phyloP scores from a whole-genome alignment of 768 basidiomycete species.

The Trametes villosa region DNA sequence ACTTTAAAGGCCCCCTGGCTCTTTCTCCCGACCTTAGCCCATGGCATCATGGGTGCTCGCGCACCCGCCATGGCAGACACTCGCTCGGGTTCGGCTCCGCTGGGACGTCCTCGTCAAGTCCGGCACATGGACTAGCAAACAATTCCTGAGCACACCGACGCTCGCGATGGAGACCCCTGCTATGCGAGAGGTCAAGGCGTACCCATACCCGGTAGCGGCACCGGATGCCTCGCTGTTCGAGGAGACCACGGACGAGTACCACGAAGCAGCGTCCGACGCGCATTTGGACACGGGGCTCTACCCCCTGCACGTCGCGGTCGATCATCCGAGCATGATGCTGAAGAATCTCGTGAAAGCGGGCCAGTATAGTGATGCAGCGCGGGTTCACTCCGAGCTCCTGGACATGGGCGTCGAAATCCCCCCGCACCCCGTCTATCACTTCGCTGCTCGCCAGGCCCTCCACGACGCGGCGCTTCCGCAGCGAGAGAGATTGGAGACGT shows the following conservation, averaged over 20 bases:
- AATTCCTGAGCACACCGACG: conserved; percentile 29
- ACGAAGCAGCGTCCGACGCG: conserved; percentile 14
- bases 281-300: conserved; percentile 2
- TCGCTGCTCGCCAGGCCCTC: conserved; percentile 40
- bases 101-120: conserved; percentile 17
- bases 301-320: not conserved
- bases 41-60: conserved; percentile 33
- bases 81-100: conserved; percentile 20
- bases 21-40: not conserved
- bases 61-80: conserved; percentile 21
- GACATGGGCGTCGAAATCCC: conserved; percentile 43
- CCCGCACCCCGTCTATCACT: conserved; percentile 39
- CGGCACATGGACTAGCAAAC: conserved; percentile 19
- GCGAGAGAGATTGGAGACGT: conserved; percentile 29
- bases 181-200: conserved; percentile 39
- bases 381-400: conserved; percentile 45
- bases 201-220: conserved; percentile 38
- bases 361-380: conserved; percentile 39
- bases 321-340: conserved; percentile 28
- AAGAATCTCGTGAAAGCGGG: conserved; percentile 34
- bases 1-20: not conserved
- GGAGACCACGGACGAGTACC: conserved; percentile 39
- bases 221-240: conserved; percentile 45
- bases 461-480: conserved; percentile 3
- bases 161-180: conserved; percentile 37